Base-by-base conservation (phyloP, 2,329 filamentous ascomycete species). In the Penicillium freii region DNA sequence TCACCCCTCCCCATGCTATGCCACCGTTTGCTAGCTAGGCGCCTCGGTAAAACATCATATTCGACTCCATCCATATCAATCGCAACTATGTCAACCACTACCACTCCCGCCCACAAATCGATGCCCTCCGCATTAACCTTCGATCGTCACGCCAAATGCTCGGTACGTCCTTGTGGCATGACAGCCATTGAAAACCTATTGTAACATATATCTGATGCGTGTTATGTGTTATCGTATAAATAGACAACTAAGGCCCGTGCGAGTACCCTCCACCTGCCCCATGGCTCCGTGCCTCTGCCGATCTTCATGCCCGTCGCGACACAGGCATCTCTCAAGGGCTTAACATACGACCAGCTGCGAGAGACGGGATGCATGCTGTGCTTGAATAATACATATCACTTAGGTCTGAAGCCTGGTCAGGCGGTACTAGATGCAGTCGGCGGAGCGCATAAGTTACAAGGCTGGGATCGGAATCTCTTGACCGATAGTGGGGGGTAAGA, bases 221-320 rank as follows among this genome's bases (percentile, higher is more conserved):
- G 9, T 6, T 39, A 38, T 49, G 10, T 42, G 9, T 8, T 39
- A 34, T 49, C 33, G 61, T 56, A 19, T 38, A 23, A 44, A 56
- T 55, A 97, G 93, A 95, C 92, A 48, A 97, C 93, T 11, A 91
- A 93, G 81, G 94, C 94, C 27, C 89, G 94, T 65, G 94, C 94
- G 49, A 94, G 94, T 52, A 87, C 86, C 58, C 82, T 99, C 53
- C 89, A 87, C 47, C 86, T 99, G 27, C 93, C 94, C 50, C 95
- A 99, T 85, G 94, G 94, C 57, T 83, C 88, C 1, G 92, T 99
- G 27, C 85, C 89, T 67, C 84, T 97, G 31, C 94, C 95, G 8
- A 87, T 97, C 57, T 99, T 99, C 76, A 99, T 99, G 94, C 94
- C 94, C 17, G 94, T 99, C 43, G 94, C 94, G 31, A 99, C 94